Base-by-base conservation (phyloP, 2,329 filamentous ascomycete genomes). In the Whalleya microplaca region DNA sequence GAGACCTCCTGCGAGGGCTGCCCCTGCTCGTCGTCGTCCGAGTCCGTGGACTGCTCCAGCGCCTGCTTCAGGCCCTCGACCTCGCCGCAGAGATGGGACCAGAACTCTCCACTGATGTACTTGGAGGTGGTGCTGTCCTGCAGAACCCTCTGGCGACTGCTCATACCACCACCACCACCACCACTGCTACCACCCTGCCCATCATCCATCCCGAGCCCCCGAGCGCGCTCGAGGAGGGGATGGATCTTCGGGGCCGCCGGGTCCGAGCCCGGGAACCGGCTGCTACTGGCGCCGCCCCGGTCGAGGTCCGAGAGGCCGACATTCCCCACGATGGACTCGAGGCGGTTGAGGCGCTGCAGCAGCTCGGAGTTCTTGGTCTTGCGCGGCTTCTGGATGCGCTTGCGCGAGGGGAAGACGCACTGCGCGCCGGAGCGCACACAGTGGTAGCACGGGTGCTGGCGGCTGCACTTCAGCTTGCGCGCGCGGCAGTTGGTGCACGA, bases 401-500 rank as follows among this genome's bases (percentile, higher is more conserved):
- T 79, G 23, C 77, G 73, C n/a, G 72, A 68, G 18, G 77, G 77
- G 51, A 77, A 79, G 40, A 76, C 64, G 64, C 80, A 87, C 45
- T 82, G 76, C 8, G 75, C 72, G 7, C 73, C 69, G 40, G 76
- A 73, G 48, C 77, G 79, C 20, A 76, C 64, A 65, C 84, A 87
- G 53, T 81, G 79, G 6, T 72, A 69, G 66, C 85, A 88, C 4
- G 84, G 85, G 57, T 79, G 75, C 37, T 75, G 73, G 60, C 82
- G 80, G 65, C 84, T 78, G 71, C 85, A 88, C 62, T 82, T 85
- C 44, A 87, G 75, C 67, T 87, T 88, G 59, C 84, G 80, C 59
- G 83, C 80, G 56, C 87, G 84, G 64, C 86, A 90, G n/a, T 79
- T 77, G 4, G 84, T 76, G 66, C 87, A 89, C 40, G 76, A 79